These are phyloP conservation scores for Lachnellula cervina DNA, from an alignment of 2,329 filamentous ascomycete species.

Conservation along the genomic window DNA sequence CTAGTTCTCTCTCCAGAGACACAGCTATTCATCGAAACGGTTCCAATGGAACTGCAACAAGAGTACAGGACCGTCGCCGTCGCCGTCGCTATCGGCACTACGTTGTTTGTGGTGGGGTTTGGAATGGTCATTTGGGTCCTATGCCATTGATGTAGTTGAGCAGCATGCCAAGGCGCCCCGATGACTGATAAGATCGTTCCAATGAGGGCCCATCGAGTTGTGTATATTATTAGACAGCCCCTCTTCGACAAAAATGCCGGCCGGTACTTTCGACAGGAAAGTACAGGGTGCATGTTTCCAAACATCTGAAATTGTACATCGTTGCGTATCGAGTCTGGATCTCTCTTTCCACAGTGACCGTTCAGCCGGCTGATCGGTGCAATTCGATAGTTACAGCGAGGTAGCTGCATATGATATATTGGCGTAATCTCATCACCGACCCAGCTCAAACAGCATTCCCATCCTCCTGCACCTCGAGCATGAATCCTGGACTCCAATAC, in stretches of 20 bases:
- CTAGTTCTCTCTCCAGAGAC: too few species aligned
- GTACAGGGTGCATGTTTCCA: too few species aligned
- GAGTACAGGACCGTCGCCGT: too few species aligned
- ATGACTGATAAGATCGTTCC: neutral
- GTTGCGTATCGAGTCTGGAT: neutral
- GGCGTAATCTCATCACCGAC: neutral
- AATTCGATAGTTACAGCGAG: neutral
- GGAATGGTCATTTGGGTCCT: too few species aligned
- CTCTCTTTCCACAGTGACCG: neutral
- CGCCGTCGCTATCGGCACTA: too few species aligned
- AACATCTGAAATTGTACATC: too few species aligned
- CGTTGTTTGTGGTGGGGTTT: too few species aligned
- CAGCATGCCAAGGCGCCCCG: neutral
- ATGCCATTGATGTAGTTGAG: neutral
- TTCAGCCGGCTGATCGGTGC: neutral
- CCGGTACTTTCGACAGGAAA: too few species aligned
- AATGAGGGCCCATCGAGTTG: neutral
- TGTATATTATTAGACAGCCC: neutral
- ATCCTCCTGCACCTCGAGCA: conserved; percentile 36
- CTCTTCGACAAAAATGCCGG: neutral
- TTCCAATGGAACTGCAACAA: too few species aligned
- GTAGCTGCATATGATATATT: neutral
- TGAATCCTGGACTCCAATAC: conserved; percentile 85
- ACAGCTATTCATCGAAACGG: too few species aligned
- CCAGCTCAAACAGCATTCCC: conserved; percentile 10